Evolutionary conservation across 164 flowering plant species (phyloP).

Genomic region (Vitis amurensis): DNA sequence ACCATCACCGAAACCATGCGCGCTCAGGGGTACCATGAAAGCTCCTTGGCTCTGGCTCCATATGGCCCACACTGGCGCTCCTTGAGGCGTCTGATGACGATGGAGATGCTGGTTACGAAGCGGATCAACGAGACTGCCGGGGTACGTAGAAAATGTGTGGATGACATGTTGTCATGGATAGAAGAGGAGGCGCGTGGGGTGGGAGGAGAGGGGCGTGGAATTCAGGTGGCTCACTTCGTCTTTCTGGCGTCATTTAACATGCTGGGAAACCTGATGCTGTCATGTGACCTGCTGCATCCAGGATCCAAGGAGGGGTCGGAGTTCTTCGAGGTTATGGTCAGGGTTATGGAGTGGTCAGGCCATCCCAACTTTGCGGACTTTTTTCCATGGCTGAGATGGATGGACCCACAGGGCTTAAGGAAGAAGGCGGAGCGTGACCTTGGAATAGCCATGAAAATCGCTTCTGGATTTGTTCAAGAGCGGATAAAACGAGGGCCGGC

Average conservation of each 20-base stretch:
- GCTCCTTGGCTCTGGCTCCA: conserved; percentile 31
- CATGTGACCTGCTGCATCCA: conserved; percentile 36
- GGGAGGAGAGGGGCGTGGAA: neutral
- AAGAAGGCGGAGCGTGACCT: conserved; percentile 33
- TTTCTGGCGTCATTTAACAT: conserved; percentile 41
- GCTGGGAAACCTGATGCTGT: conserved; percentile 44
- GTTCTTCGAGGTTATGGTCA: conserved; percentile 30
- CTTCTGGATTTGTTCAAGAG: conserved; percentile 32
- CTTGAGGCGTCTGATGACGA: conserved; percentile 31
- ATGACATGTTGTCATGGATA: conserved; percentile 36
- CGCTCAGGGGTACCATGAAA: conserved; percentile 25
- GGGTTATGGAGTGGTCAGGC: conserved; percentile 37
- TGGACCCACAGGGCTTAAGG: conserved; percentile 40
- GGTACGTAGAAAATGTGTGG: conserved; percentile 32
- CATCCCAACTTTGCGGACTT: conserved; percentile 31
- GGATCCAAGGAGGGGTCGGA: conserved; percentile 25
- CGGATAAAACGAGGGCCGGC: conserved; percentile 2
- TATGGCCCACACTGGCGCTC: conserved; percentile 47
- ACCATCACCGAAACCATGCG: conserved; percentile 24
- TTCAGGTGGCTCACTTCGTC: conserved; percentile 28
- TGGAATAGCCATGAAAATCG: conserved; percentile 35
- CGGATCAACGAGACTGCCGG: conserved; percentile 31
- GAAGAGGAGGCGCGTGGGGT: conserved; percentile 18
- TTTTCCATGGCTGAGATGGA: conserved; percentile 35
- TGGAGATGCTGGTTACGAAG: conserved; percentile 37